Evolutionary conservation across 305 asterid genomes (phyloP).

Genomic region (Rubia peregrina): DNA sequence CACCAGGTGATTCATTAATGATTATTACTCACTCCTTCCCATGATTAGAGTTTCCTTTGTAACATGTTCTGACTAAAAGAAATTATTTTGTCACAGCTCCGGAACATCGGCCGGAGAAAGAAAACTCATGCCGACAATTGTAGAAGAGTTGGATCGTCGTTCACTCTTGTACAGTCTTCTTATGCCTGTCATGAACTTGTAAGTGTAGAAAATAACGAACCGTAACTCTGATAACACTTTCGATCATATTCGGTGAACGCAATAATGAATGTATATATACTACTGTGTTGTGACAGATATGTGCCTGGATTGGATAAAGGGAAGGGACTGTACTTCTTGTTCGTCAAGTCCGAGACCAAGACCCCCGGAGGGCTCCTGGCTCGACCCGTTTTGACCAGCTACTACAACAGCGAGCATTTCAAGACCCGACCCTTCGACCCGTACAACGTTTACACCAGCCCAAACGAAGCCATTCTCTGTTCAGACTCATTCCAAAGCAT

Average conservation of each 20-base stretch:
- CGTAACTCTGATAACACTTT: neutral
- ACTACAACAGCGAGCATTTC: conserved; percentile 95
- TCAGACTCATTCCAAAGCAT: conserved; percentile 89
- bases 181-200: conserved; percentile 96
- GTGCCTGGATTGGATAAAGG: conserved; percentile 91
- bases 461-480: conserved; percentile 87
- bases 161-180: conserved; percentile 92
- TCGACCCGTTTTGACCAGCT: conserved; percentile 91
- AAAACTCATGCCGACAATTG: conserved; percentile 89
- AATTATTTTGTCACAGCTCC: conserved; percentile 40
- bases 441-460: conserved; percentile 90
- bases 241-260: conserved; percentile 21
- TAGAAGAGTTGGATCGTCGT: conserved; percentile 89
- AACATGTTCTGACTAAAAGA: neutral
- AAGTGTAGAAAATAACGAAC: conserved; percentile 7
- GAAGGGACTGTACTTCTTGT: conserved; percentile 78
- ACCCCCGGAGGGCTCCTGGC: conserved; percentile 91
- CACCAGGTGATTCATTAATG: conserved; percentile 48
- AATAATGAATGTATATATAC: conserved; percentile 7
- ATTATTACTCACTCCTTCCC: neutral
- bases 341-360: conserved; percentile 77
- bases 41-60: neutral
- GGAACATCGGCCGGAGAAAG: conserved; percentile 99
- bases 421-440: conserved; percentile 94
- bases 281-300: conserved; percentile 44